These are phyloP conservation scores for Mortierella sp. DNA, from an alignment of 371 early-diverging fungal genomes.

Conservation along the genomic window DNA sequence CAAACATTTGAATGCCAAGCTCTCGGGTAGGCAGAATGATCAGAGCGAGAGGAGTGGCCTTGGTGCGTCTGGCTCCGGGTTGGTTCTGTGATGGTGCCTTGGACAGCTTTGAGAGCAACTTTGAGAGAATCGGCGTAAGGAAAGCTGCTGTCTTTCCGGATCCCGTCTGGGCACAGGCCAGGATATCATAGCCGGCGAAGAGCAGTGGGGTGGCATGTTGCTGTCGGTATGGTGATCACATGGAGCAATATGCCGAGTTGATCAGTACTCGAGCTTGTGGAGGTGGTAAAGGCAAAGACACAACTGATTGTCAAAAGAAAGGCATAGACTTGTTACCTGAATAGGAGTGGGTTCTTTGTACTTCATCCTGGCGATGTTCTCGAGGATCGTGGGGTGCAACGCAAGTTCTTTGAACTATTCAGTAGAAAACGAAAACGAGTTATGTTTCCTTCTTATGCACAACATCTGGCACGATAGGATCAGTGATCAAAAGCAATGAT, in stretches of 20 bases:
- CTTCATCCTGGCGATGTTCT: conserved; percentile 68
- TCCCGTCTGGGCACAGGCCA: conserved; percentile 88
- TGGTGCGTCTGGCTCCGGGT: conserved; percentile 27
- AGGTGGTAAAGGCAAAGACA: background rate
- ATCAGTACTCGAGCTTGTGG: background rate
- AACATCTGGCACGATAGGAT: background rate
- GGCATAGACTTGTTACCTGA: conserved; percentile 54
- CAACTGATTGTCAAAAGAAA: background rate
- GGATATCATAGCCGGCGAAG: conserved; percentile 74
- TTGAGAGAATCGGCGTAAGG: conserved; percentile 66
- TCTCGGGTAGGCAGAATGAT: conserved; percentile 75
- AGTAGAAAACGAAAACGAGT: background rate
- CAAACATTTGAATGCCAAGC: conserved; percentile 71
- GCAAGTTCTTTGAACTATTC: conserved; percentile 64
- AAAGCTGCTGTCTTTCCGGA: conserved; percentile 87
- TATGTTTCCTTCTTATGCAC: too few species aligned
- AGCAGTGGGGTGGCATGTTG: conserved; percentile 79
- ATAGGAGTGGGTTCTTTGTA: conserved; percentile 80
- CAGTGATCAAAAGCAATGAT: background rate
- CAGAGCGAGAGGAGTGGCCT: conserved; percentile 51
- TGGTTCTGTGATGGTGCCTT: background rate
- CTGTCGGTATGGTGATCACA: conserved; percentile 8
- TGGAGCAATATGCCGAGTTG: background rate
- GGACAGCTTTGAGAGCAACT: conserved; percentile 26
- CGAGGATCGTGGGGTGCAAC: conserved; percentile 66